Base-by-base conservation (phyloP, 2,329 filamentous ascomycete genomes). In the Diaporthe helianthi region DNA sequence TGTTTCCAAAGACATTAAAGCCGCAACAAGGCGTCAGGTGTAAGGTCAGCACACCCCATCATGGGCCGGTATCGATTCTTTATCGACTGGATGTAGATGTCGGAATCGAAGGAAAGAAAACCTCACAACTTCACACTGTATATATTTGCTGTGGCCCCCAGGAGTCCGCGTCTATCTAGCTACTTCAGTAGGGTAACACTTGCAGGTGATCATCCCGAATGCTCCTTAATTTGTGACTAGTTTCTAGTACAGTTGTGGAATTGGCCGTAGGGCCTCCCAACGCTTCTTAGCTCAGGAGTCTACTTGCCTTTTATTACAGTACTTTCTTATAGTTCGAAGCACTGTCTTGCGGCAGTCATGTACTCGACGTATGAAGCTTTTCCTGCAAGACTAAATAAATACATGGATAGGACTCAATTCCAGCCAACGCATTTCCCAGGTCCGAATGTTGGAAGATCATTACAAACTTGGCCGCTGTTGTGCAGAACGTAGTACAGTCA, bases 81-180 rank as follows among this genome's bases (percentile, higher is more conserved):
- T 51, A 19, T 52, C 63, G 31, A 70, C 55, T 46, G 68, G 52
- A 44, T 71, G 61, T 71, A 71, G 69, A 71, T 71, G 69, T 66
- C 8, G 52, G 46, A 49, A 47, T 52, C 38, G 22, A 66, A 58
- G 61, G 66, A 61, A 26, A 69, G 66, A 54, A 22, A 69, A n/a
- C n/a, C n/a, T n/a, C n/a, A n/a, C n/a, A 38, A 44, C 46, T 49
- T 63, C 54, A 47, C 53, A 66, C 53, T 71, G 68, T 46, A 71
- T 67, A 69, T 44, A 49, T 55, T 55, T 31, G 31, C 33, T 36
- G 54, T 41, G 65, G 54, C 41, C 29, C n/a, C 22, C n/a, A 22
- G 65, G 29, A 36, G 24, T 17, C 29, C 26, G 44, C 52, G 53
- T 36, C 44, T 36, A 51, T 38, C 38, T 22, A n/a, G n/a, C n/a